Evolutionary conservation across 495 filamentous ascomycete genomes (phyloP).

Genomic region (Glarea lozoyensis): DNA sequence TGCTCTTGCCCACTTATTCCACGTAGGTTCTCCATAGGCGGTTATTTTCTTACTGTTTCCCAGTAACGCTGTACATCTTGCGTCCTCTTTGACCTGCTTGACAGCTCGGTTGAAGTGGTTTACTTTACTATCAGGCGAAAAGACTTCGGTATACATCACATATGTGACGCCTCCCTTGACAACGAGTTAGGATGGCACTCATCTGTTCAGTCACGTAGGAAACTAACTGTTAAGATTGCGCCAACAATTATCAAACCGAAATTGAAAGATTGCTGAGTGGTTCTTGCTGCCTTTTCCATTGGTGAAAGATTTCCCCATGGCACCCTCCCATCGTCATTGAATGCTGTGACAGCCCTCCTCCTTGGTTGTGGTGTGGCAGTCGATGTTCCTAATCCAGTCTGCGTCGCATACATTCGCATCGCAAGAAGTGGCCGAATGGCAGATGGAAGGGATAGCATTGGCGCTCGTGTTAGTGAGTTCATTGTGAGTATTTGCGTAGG

Average conservation of each 20-base stretch:
- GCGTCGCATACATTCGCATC: constrained; percentile 43
- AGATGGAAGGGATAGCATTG: constrained; percentile 9
- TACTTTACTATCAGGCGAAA: constrained; percentile 76
- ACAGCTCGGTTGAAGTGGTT: constrained; percentile 85
- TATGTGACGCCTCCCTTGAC: constrained; percentile 67
- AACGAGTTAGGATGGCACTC: constrained; percentile 12
- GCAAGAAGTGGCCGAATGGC: constrained; percentile 18
- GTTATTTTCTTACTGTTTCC: constrained; percentile 67
- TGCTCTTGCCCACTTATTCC: constrained; percentile 75
- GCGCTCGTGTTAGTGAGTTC: constrained; percentile 10
- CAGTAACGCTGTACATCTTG: constrained; percentile 61
- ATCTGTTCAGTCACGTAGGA: background rate
- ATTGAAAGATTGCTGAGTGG: constrained; percentile 87
- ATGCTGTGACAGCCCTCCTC: constrained; percentile 63
- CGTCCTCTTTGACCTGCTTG: constrained; percentile 64
- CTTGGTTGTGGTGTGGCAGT: constrained; percentile 22
- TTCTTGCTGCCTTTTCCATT: constrained; percentile 72
- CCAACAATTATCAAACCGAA: constrained; percentile 69
- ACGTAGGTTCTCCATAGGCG: constrained; percentile 77
- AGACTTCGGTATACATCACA: constrained; percentile 77
- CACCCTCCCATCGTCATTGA: constrained; percentile 73
- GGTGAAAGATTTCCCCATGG: constrained; percentile 68
- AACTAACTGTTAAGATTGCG: constrained; percentile 59
- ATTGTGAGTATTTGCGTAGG: constrained; percentile 2
- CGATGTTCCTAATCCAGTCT: constrained; percentile 31